Conservation (phyloP, 768 basidiomycete species). For the Dentipellis fragilis region DNA sequence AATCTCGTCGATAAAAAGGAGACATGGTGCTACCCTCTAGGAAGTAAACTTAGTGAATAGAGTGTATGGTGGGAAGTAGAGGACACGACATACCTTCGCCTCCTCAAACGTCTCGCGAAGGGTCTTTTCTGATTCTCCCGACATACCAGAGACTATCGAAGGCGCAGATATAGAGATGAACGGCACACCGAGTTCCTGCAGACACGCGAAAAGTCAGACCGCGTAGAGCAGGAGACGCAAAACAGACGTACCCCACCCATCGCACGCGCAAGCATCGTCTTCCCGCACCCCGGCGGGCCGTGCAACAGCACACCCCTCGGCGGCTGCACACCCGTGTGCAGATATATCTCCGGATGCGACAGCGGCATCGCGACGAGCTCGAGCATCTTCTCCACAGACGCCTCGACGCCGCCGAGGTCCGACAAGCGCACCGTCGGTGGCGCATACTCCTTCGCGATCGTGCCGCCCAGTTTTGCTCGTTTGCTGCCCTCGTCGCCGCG, state of each 20-base stretch:
- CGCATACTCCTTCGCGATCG: conserved; percentile 50
- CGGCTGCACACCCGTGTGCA: conserved; percentile 86
- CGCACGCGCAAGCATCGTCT: conserved; percentile 89
- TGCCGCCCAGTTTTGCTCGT: conserved; percentile 29
- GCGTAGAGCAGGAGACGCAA: neutral
- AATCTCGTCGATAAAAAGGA: conserved; percentile 96
- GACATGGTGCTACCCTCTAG: conserved; percentile 82
- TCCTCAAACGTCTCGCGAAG: conserved; percentile 95
- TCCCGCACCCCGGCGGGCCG: conserved; percentile 96
- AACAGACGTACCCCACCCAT: conserved; percentile 73
- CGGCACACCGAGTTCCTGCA: conserved; percentile 81
- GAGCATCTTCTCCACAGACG: conserved; percentile 84
- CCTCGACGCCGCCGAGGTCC: conserved; percentile 80
- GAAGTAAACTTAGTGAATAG: neutral
- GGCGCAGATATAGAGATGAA: conserved; percentile 95
- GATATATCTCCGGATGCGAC: conserved; percentile 90
- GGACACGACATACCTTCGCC: conserved; percentile 57
- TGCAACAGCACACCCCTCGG: conserved; percentile 88
- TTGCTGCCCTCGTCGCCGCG: conserved; percentile 51
- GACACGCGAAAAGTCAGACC: neutral
- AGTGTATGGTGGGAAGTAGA: neutral
- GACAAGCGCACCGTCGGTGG: conserved; percentile 72
- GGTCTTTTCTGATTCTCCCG: conserved; percentile 96
- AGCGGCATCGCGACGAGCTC: conserved; percentile 96
- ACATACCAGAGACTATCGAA: conserved; percentile 95